Evolutionary conservation across 192 early-diverging fungal genomes (phyloP).

Genomic region (Backusella luteola): DNA sequence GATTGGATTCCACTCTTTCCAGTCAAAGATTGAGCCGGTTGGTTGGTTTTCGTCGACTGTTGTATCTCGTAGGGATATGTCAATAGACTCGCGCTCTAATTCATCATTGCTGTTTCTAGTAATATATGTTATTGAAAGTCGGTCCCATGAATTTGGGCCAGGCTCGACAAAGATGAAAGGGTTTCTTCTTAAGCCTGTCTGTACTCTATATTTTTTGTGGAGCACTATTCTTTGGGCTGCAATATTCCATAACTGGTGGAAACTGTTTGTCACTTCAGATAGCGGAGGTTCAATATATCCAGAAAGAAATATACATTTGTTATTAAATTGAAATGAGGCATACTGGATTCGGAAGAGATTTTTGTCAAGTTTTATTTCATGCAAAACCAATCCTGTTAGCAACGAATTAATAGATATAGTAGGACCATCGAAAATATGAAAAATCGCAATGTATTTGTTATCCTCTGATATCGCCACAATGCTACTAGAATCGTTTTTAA

Average conservation of each 20-base stretch:
- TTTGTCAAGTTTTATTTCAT: background rate
- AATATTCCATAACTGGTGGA: background rate
- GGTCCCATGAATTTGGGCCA: background rate
- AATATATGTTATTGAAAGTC: background rate
- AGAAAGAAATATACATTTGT: too few species aligned
- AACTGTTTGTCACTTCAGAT: too few species aligned
- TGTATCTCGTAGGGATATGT: background rate
- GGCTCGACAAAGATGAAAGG: background rate
- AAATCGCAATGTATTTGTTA: background rate
- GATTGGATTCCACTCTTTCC: background rate
- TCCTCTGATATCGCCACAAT: background rate
- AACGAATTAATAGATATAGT: background rate
- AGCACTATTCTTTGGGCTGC: background rate
- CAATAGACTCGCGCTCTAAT: background rate
- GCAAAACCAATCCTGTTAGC: background rate
- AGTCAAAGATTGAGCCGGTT: too few species aligned
- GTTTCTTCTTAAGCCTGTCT: rapidly evolving
- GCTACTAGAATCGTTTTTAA: rapidly evolving
- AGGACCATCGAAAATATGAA: too few species aligned
- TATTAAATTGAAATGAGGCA: too few species aligned
- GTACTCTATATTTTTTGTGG: rapidly evolving
- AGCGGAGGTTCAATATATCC: too few species aligned
- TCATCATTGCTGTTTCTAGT: background rate
- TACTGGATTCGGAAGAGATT: too few species aligned
- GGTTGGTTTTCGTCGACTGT: too few species aligned